These are phyloP conservation scores for Sporisorium scitamineum DNA, from an alignment of 1,284 basidiomycete genomes.

Conservation along the genomic window DNA sequence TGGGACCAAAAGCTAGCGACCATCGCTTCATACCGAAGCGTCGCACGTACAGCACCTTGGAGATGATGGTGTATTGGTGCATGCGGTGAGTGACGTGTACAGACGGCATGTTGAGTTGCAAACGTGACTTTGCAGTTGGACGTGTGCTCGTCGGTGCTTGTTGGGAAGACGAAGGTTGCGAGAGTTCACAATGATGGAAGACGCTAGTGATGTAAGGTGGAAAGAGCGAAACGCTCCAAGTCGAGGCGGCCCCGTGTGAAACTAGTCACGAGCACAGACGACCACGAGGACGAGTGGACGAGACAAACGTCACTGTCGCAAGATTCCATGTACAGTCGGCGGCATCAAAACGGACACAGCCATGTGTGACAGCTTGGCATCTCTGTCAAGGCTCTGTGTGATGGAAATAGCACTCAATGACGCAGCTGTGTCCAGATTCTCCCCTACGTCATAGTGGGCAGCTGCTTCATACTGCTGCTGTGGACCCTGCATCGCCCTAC, in stretches of 20 bases:
- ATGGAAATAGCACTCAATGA: conserved; percentile 1
- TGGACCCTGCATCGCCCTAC: not conserved
- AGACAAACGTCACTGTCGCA: too few species aligned
- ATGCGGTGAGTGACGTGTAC: conserved; percentile 53
- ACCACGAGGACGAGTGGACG: not conserved
- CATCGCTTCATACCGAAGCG: conserved; percentile 53
- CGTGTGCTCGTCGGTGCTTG: not conserved
- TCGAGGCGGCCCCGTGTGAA: not conserved
- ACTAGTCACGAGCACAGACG: too few species aligned
- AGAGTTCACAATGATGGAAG: too few species aligned
- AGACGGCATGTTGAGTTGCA: conserved; percentile 31
- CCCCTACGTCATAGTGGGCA: not conserved
- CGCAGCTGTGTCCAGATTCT: not conserved
- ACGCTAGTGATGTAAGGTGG: not conserved
- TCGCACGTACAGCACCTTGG: conserved; percentile 43
- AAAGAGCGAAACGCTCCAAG: not conserved
- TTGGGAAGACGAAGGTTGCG: not conserved
- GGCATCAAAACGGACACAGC: not conserved
- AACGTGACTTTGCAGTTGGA: not conserved
- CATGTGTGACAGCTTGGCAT: not conserved
- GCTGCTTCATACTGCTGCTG: not conserved
- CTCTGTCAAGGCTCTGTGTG: too few species aligned
- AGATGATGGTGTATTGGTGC: conserved; percentile 57
- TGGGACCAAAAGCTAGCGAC: conserved; percentile 44
- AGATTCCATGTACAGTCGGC: too few species aligned